Conservation (phyloP, 2,329 filamentous ascomycete species). For the Colletotrichum graminicola region DNA sequence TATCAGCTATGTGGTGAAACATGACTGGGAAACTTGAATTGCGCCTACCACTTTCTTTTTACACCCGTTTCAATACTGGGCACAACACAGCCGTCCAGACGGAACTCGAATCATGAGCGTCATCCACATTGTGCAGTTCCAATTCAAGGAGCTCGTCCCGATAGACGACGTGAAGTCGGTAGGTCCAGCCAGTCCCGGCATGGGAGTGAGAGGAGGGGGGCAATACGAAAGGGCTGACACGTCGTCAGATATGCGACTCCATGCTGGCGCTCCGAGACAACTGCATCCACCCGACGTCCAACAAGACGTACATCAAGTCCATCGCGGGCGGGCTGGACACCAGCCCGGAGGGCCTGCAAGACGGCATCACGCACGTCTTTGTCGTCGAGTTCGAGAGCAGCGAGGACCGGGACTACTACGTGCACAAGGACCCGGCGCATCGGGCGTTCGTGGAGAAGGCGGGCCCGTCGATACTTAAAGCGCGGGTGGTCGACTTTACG, state of each 20-base stretch:
- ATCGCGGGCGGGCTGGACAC: conserved; percentile 72
- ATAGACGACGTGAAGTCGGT: conserved; percentile 68
- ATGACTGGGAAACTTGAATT: too few relatives aligned
- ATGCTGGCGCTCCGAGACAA: conserved; percentile 65
- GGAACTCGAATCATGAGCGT: conserved; percentile 63
- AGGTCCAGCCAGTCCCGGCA: conserved; percentile 45
- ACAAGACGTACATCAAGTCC: conserved; percentile 70
- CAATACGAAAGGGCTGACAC: conserved; percentile 5
- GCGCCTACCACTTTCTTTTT: too few relatives aligned
- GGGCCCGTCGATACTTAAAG: conserved; percentile 62
- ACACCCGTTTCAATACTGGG: background rate
- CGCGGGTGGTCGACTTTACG: conserved; percentile 71
- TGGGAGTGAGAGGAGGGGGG: background rate
- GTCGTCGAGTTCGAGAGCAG: conserved; percentile 74
- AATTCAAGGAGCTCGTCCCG: conserved; percentile 68
- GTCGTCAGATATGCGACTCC: conserved; percentile 47
- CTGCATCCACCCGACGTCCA: conserved; percentile 71
- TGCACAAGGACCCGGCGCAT: conserved; percentile 74
- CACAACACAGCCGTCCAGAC: background rate
- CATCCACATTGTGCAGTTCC: conserved; percentile 77
- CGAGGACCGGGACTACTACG: conserved; percentile 77
- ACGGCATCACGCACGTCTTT: conserved; percentile 77
- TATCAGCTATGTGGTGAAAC: too few relatives aligned
- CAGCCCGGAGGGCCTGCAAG: conserved; percentile 70
- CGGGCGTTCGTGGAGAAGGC: conserved; percentile 67